These are phyloP conservation scores for Syzygium grande DNA, from an alignment of 345 rosid species.

Conservation along the genomic window DNA sequence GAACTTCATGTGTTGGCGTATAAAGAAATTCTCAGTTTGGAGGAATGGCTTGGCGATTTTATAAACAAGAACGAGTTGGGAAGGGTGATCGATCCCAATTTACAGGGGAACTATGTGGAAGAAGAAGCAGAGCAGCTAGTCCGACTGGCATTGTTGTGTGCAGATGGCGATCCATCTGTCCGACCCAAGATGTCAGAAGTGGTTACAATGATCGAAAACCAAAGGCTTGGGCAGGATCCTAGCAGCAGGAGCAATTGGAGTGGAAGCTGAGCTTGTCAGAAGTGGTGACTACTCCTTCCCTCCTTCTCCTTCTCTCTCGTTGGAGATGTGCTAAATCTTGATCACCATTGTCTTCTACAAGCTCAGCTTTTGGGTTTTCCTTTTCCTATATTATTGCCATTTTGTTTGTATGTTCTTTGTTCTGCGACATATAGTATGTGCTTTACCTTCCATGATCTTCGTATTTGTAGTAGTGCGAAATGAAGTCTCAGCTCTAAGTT, in stretches of 20 bases:
- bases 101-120: background rate
- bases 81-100: background rate
- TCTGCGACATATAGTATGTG: background rate
- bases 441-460: background rate
- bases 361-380: background rate
- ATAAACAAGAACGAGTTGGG: background rate
- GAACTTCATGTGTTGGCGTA: accelerated
- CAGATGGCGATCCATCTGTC: background rate
- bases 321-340: background rate
- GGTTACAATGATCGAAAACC: background rate
- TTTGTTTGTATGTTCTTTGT: background rate
- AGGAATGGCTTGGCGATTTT: background rate
- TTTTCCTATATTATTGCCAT: background rate
- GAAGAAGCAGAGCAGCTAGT: background rate
- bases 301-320: background rate
- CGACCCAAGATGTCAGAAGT: background rate
- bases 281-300: background rate
- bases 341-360: too few species aligned
- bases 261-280: background rate
- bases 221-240: background rate
- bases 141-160: background rate
- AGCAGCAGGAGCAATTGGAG: background rate
- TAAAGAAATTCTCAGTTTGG: background rate
- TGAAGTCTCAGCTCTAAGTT: background rate
- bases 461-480: background rate